These are phyloP conservation scores for Erysimum cheiri DNA, from an alignment of 441 rosid species.

Conservation along the genomic window DNA sequence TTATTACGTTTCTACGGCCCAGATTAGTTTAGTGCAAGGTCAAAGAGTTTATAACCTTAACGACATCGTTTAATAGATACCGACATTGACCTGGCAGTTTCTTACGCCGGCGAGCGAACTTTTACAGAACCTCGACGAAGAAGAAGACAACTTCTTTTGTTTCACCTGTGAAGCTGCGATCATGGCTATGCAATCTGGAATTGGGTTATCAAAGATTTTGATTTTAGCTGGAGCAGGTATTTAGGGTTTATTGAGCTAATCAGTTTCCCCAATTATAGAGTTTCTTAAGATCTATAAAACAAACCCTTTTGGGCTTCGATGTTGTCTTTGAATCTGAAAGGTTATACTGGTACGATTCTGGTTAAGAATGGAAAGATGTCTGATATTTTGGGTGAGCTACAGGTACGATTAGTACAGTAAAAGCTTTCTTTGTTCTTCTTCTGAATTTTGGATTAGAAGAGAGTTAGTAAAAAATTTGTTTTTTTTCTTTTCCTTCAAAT, in stretches of 20 bases:
- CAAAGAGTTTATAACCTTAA: conserved; percentile 20
- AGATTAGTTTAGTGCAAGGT: conserved; percentile 19
- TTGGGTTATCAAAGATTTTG: conserved; percentile 70
- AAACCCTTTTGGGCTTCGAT: not conserved
- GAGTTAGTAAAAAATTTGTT: not conserved
- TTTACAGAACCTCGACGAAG: conserved; percentile 22
- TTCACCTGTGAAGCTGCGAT: conserved; percentile 16
- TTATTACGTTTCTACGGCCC: conserved; percentile 26
- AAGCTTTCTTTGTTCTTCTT: conserved; percentile 10
- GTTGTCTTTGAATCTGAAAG: conserved; percentile 43
- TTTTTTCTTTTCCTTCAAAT: not conserved
- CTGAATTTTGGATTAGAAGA: conserved; percentile 3
- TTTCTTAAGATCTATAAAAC: not conserved
- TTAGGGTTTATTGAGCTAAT: conserved; percentile 26
- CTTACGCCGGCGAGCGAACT: conserved; percentile 32
- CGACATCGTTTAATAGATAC: conserved; percentile 14
- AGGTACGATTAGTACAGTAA: conserved; percentile 51
- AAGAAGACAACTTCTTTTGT: conserved; percentile 7
- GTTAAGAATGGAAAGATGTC: conserved; percentile 81
- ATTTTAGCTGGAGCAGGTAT: conserved; percentile 83
- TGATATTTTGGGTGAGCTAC: conserved; percentile 70
- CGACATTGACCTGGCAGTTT: conserved; percentile 19
- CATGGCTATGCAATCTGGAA: conserved; percentile 87
- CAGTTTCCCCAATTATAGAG: not conserved
- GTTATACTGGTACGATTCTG: conserved; percentile 76